Evolutionary conservation across 495 filamentous ascomycete species (phyloP), one percentile per base, ranked within the genome.

Genomic region (Annulohypoxylon stygium): DNA sequence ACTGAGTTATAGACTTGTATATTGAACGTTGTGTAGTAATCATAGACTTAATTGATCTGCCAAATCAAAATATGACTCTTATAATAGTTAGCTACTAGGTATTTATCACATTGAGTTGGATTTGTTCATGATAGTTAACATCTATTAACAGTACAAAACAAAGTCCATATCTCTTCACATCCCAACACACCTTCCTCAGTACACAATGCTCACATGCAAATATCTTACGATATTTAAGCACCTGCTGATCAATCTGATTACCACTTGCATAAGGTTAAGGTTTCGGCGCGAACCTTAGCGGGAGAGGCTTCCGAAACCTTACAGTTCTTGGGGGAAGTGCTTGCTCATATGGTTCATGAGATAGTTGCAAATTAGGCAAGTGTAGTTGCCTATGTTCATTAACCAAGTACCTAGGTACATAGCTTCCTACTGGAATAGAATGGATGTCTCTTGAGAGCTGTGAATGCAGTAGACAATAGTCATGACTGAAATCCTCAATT

Each of bases 231-330:
- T 23, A 30, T 30, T 30, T 30, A 6, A 30, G 30, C 30, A 30
- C 5, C 30, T 30, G 30, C 30, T 30, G 30, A 30, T 30, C 30
- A 30, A 30, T 30, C 30, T 20, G 18, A 16, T 37, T 57, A 20
- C 0, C 16, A 16, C 8, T 47, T 47, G n/a, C n/a, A n/a, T 9
- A 7, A 47, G 30, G 30, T 47, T 47, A 47, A 14, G 18, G n/a
- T 33, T n/a, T 37, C 34, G 18, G 36, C 25, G 43, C 26, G 16
- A 37, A 60, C 39, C 34, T 41, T 34, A n/a, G 37, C 53, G 33
- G 61, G 43, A 65, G 39, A 30, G 60, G 54, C 61, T 59, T 33
- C 67, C 67, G 2, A 59, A 50, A 10, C 39, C 43, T 11, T 30
- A 1, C 30, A 14, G 16, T 9, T 8, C 30, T 5, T 14, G 12